These are phyloP conservation scores for Hsuehochloa calcarea DNA, from an alignment of 176 grass and related monocot genomes.

Conservation along the genomic window DNA sequence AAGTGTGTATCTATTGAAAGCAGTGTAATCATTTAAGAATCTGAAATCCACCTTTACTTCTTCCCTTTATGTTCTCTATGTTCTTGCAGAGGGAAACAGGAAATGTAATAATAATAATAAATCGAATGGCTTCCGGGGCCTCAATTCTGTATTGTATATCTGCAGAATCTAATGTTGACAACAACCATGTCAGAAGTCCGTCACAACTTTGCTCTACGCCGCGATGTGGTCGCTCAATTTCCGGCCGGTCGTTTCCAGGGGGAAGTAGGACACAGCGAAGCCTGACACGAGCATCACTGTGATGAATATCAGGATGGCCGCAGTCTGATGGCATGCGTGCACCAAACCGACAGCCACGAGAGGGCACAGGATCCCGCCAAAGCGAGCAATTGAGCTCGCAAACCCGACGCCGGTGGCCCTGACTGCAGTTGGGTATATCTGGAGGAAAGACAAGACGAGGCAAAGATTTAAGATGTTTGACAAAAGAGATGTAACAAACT, in stretches of 20 bases:
- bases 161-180: neutral
- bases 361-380: conserved; percentile 79
- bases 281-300: conserved; percentile 64
- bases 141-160: conserved; percentile 25
- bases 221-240: conserved; percentile 67
- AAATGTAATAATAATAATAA: conserved; percentile 12
- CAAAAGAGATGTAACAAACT: neutral
- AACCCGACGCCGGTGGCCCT: conserved; percentile 75
- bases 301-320: conserved; percentile 65
- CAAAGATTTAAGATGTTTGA: neutral
- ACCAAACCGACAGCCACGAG: conserved; percentile 79
- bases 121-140: neutral
- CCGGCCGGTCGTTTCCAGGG: conserved; percentile 73
- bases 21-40: neutral
- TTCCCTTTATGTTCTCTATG: conserved; percentile 17
- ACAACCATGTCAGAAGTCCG: neutral
- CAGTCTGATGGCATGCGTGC: conserved; percentile 67
- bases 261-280: conserved; percentile 61
- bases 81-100: neutral
- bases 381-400: conserved; percentile 70
- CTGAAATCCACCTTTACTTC: neutral
- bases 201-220: conserved; percentile 11
- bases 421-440: conserved; percentile 93
- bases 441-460: neutral
- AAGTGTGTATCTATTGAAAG: conserved; percentile 9